Percentiles rank a stretch among this genome's conserved stretches.
Evolutionary conservation across 129 eudicot genomes (phyloP).

Genomic region (Silybum marianum): DNA sequence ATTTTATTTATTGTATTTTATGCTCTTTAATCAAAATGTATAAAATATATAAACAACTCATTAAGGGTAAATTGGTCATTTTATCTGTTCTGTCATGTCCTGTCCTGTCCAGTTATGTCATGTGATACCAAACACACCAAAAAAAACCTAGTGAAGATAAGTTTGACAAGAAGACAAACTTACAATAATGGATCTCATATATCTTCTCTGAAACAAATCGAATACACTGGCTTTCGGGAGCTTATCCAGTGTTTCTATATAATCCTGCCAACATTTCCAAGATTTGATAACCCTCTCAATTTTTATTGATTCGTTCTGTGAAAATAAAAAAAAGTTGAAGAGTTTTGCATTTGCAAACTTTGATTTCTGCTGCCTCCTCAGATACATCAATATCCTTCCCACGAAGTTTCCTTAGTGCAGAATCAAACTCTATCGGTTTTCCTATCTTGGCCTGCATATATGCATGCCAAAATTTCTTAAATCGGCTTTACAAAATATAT

Average conservation of each 20-base stretch:
- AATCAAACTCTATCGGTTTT: constrained; percentile 47
- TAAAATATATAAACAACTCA: too few species aligned
- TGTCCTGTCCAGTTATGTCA: too few species aligned
- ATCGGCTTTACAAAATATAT: not conserved
- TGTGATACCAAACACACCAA: too few species aligned
- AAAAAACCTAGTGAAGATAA: not conserved
- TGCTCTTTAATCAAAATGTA: too few species aligned
- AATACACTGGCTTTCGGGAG: constrained; percentile 54
- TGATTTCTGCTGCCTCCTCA: constrained; percentile 71
- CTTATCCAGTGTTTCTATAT: constrained; percentile 43
- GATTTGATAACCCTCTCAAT: not conserved
- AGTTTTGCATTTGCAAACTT: constrained; percentile 35
- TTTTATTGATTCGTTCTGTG: not conserved
- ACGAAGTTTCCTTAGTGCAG: constrained; percentile 62
- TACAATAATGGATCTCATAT: constrained; percentile 64
- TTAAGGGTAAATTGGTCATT: too few species aligned
- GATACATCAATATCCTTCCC: constrained; percentile 66
- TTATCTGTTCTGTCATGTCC: too few species aligned
- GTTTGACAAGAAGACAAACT: constrained; percentile 29
- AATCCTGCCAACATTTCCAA: constrained; percentile 44
- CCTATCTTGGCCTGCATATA: constrained; percentile 81
- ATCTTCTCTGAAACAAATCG: constrained; percentile 58
- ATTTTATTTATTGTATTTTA: too few species aligned
- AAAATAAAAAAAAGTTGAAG: not conserved
- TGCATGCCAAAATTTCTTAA: constrained; percentile 8